These are phyloP conservation scores for Acanthamoeba sp. DNA, from an alignment of 208 protist species.

Conservation along the genomic window DNA sequence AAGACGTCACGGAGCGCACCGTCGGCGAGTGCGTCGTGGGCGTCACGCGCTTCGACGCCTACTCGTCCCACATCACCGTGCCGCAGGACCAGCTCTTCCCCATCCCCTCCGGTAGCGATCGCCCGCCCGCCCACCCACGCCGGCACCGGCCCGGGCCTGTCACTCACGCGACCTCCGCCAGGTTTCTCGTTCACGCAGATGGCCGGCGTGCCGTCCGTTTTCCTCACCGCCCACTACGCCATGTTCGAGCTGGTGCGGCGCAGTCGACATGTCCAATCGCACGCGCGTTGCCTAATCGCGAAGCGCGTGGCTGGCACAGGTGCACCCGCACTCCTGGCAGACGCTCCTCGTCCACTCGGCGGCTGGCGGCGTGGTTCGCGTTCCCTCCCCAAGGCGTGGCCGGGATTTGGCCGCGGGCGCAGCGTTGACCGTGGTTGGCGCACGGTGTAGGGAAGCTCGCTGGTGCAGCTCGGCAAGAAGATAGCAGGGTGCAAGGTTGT, in stretches of 20 bases:
- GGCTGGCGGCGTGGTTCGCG: conserved; percentile 16
- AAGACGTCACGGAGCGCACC: background rate
- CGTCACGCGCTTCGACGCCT: conserved; percentile 11
- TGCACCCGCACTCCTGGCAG: conserved; percentile 22
- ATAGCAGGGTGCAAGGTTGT: conserved; percentile 6
- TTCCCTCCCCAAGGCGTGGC: too few relatives aligned
- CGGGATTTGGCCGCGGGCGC: too few relatives aligned
- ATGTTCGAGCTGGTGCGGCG: conserved; percentile 56
- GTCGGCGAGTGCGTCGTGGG: conserved; percentile 52
- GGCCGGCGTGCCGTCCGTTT: conserved; percentile 22
- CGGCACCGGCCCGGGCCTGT: too few relatives aligned
- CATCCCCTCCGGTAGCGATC: background rate
- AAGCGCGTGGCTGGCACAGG: background rate
- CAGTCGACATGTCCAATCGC: too few relatives aligned
- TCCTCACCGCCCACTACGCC: conserved; percentile 64
- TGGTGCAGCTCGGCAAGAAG: conserved; percentile 67
- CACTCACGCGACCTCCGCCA: background rate
- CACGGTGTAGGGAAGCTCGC: conserved; percentile 8
- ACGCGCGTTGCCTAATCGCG: background rate
- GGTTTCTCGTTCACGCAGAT: conserved; percentile 52
- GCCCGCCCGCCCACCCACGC: background rate
- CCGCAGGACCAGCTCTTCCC: conserved; percentile 55
- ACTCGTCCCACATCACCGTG: conserved; percentile 31
- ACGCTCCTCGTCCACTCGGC: conserved; percentile 49
- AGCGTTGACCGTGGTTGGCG: too few relatives aligned